Conservation (phyloP, 148 eudicot species). For the Amaranthus hypochondriacus region DNA sequence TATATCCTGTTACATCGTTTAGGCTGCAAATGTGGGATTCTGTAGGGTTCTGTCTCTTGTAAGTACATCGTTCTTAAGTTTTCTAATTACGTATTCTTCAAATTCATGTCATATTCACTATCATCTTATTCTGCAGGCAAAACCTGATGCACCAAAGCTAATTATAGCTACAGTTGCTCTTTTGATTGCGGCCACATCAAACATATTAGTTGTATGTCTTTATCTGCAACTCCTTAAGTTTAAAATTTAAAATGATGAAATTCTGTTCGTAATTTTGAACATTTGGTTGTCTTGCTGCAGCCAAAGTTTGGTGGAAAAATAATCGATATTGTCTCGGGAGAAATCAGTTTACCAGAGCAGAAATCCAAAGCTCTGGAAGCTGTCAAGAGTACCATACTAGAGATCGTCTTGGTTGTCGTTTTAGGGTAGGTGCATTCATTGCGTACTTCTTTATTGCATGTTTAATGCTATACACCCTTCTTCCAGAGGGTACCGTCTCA, state of each 20-base stretch:
- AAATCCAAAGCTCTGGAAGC: constrained; percentile 53
- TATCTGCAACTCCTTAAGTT: not conserved
- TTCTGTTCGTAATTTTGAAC: not conserved
- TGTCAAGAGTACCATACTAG: constrained; percentile 62
- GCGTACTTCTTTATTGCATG: no score
- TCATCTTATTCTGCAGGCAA: constrained; percentile 51
- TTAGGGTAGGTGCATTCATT: constrained; percentile 51
- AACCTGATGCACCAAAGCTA: constrained; percentile 68
- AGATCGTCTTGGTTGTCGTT: constrained; percentile 61
- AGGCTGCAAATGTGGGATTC: constrained; percentile 87
- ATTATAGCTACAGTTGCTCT: constrained; percentile 72
- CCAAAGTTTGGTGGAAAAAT: constrained; percentile 84
- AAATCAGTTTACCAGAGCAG: constrained; percentile 59
- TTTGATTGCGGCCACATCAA: constrained; percentile 68
- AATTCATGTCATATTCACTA: not conserved
- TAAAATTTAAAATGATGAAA: not conserved
- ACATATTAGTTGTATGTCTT: constrained; percentile 62
- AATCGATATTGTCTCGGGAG: constrained; percentile 82
- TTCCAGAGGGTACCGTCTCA: no score
- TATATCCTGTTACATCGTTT: constrained; percentile 19
- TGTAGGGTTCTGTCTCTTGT: constrained; percentile 70
- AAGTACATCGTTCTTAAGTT: constrained; percentile 27
- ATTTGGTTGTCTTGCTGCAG: constrained; percentile 40
- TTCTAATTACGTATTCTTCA: not conserved
- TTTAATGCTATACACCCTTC: no score